Percentiles rank a stretch among this genome's conserved stretches.
Conservation (phyloP, 768 basidiomycete genomes). For the Fomitopsis serialis region DNA sequence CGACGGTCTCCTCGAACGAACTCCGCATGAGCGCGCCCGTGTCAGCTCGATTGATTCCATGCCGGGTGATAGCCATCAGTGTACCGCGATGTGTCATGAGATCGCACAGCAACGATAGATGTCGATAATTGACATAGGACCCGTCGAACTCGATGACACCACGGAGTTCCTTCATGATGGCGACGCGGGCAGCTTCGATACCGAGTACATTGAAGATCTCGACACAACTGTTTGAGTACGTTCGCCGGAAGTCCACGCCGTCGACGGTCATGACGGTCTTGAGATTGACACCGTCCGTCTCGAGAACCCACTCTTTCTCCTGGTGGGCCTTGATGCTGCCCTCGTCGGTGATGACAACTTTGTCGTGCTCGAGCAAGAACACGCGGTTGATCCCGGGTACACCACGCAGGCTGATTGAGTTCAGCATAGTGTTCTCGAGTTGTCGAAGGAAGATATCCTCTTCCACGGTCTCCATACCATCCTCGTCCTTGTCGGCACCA, state of each 20-base stretch:
- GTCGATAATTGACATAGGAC: slow-evolving; percentile 98
- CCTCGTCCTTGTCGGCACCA: slow-evolving; percentile 81
- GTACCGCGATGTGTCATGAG: slow-evolving; percentile 95
- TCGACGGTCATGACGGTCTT: slow-evolving; percentile 94
- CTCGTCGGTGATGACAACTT: slow-evolving; percentile 55
- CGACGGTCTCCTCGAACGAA: slow-evolving; percentile 99
- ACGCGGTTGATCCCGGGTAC: slow-evolving; percentile 88
- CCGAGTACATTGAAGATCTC: slow-evolving; percentile 94
- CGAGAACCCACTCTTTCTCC: slow-evolving; percentile 92
- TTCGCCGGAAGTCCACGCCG: slow-evolving; percentile 89
- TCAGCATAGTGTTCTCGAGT: slow-evolving; percentile 94
- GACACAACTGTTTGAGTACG: slow-evolving; percentile 95
- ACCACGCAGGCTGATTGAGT: slow-evolving; percentile 91
- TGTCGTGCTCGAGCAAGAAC: slow-evolving; percentile 88
- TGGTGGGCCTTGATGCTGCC: slow-evolving; percentile 58
- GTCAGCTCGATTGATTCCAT: slow-evolving; percentile 98
- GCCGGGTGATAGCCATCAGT: slow-evolving; percentile 98
- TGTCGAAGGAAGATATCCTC: slow-evolving; percentile 97
- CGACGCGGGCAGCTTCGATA: slow-evolving; percentile 93
- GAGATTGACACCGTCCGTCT: slow-evolving; percentile 95
- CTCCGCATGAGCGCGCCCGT: slow-evolving; percentile 99
- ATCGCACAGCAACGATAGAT: slow-evolving; percentile 94
- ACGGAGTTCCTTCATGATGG: slow-evolving; percentile 90
- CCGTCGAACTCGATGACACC: slow-evolving; percentile 98
- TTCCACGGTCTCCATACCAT: slow-evolving; percentile 67